These are phyloP conservation scores for Penicillium sp. DNA, from an alignment of 2,329 filamentous ascomycete species.

Conservation along the genomic window DNA sequence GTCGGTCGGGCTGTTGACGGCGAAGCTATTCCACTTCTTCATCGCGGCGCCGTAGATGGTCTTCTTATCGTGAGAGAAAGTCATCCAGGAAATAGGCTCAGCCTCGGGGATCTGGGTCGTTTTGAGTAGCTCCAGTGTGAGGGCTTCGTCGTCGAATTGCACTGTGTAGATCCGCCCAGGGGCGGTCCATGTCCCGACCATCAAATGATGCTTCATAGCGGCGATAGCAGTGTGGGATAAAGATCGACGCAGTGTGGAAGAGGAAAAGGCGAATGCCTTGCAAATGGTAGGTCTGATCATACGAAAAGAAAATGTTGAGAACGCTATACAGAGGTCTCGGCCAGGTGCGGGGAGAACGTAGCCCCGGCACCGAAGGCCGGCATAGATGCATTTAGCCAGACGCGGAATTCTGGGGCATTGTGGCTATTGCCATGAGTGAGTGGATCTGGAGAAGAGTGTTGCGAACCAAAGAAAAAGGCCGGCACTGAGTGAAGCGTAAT, in stretches of 20 bases:
- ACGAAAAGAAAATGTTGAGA: conserved; percentile 2
- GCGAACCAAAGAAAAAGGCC: neutral
- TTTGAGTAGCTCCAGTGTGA: conserved; percentile 70
- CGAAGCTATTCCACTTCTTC: conserved; percentile 88
- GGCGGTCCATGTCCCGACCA: conserved; percentile 88
- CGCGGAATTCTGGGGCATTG: neutral
- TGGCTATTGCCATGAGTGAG: neutral
- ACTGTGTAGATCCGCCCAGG: conserved; percentile 88
- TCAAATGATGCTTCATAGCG: conserved; percentile 79
- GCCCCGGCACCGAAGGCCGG: conserved; percentile 19
- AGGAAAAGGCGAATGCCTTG: conserved; percentile 4
- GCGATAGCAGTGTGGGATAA: conserved; percentile 13
- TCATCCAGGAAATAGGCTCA: conserved; percentile 91
- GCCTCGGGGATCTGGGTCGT: conserved; percentile 74
- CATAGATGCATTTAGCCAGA: conserved; percentile 11
- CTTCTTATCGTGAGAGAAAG: conserved; percentile 78
- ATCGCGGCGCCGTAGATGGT: conserved; percentile 84
- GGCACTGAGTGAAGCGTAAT: conserved; percentile 12
- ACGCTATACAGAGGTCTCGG: conserved; percentile 3
- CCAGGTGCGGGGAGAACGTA: conserved; percentile 9
- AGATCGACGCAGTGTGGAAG: conserved; percentile 1
- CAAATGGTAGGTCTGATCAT: conserved; percentile 16
- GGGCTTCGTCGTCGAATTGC: conserved; percentile 74
- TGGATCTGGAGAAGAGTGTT: neutral
- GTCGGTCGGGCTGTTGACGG: conserved; percentile 67